Evolutionary conservation across 2,329 filamentous ascomycete genomes (phyloP).

Genomic region (Aspergillus brasiliensis): DNA sequence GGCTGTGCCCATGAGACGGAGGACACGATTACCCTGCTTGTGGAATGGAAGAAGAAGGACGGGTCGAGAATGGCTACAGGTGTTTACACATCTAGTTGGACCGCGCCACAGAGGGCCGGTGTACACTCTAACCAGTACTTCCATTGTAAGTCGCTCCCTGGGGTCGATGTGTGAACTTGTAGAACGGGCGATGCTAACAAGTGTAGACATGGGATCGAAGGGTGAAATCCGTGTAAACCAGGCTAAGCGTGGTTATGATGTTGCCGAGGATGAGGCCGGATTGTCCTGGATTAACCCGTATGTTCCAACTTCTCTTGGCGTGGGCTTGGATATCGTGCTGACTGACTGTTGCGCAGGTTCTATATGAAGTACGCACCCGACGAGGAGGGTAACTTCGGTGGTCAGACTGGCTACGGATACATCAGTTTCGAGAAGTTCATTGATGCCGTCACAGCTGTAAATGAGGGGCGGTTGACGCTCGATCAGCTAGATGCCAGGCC

Average conservation of each 20-base stretch:
- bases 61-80: constrained; percentile 75
- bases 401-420: constrained; percentile 90
- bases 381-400: constrained; percentile 91
- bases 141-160: constrained; percentile 59
- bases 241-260: constrained; percentile 90
- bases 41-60: constrained; percentile 78
- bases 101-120: constrained; percentile 85
- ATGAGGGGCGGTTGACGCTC: constrained; percentile 70
- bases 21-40: constrained; percentile 88
- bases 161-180: neutral
- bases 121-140: constrained; percentile 98
- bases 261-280: constrained; percentile 75
- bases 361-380: constrained; percentile 95
- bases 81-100: constrained; percentile 94
- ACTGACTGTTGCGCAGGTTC: constrained; percentile 53
- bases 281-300: constrained; percentile 85
- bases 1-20: constrained; percentile 82
- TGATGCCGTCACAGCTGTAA: constrained; percentile 78
- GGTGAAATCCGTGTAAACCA: constrained; percentile 91
- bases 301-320: constrained; percentile 28
- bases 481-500: constrained; percentile 78
- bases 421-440: constrained; percentile 96
- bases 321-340: neutral
- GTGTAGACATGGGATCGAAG: constrained; percentile 68
- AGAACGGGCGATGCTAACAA: neutral